These are phyloP conservation scores for Scytalidium sp. DNA, from an alignment of 2,329 filamentous ascomycete species.

Conservation along the genomic window DNA sequence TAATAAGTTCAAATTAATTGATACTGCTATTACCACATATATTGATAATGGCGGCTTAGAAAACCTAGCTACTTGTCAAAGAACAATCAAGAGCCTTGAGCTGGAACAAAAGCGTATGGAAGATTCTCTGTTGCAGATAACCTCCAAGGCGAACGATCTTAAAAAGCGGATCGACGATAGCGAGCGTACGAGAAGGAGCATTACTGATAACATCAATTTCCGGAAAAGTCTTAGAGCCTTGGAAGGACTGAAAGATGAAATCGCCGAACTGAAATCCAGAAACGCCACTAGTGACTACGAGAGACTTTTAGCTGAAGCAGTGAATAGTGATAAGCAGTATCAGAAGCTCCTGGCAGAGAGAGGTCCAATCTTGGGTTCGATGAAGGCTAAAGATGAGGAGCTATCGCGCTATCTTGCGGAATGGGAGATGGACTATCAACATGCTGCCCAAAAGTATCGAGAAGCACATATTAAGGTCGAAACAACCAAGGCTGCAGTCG, in stretches of 20 bases:
- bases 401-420: conserved; percentile 69
- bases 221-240: conserved; percentile 71
- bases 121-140: conserved; percentile 63
- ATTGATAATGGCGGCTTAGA: conserved; percentile 69
- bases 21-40: conserved; percentile 77
- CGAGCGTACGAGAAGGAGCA: conserved; percentile 80
- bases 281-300: conserved; percentile 82
- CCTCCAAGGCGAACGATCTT: conserved; percentile 71
- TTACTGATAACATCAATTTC: conserved; percentile 84
- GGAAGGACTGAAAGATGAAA: conserved; percentile 64
- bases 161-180: conserved; percentile 75
- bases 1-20: conserved; percentile 72
- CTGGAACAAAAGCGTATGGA: conserved; percentile 63
- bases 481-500: conserved; percentile 89
- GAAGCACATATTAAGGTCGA: conserved; percentile 86
- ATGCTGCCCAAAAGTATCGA: conserved; percentile 77
- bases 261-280: conserved; percentile 70
- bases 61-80: conserved; percentile 67
- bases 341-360: conserved; percentile 70
- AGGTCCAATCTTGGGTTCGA: conserved; percentile 70
- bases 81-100: conserved; percentile 67
- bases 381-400: conserved; percentile 83
- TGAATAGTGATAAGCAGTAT: conserved; percentile 62
- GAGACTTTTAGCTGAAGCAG: conserved; percentile 68
- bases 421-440: conserved; percentile 83